Conservation (phyloP, 176 grass and related monocot genomes). For the Hordeum marinum region DNA sequence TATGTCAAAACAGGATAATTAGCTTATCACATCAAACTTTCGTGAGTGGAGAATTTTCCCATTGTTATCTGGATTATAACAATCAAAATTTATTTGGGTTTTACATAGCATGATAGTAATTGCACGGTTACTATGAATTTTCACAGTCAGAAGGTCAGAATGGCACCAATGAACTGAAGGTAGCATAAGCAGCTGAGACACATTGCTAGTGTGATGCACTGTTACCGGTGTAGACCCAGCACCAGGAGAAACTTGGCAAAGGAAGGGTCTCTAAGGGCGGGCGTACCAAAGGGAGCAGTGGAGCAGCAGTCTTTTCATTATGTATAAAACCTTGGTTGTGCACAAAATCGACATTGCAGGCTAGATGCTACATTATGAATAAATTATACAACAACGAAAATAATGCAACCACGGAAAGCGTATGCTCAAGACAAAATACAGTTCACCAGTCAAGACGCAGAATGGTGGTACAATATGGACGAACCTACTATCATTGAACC, state of each 20-base stretch:
- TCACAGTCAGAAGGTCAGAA: constrained; percentile 13
- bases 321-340: background rate
- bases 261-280: background rate
- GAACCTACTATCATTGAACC: background rate
- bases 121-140: constrained; percentile 4
- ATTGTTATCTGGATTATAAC: background rate
- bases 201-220: background rate
- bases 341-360: background rate
- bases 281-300: background rate
- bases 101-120: constrained; percentile 8
- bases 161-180: background rate
- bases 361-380: constrained; percentile 5
- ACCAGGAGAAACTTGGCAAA: background rate
- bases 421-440: background rate
- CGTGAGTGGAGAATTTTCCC: background rate
- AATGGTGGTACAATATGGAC: background rate
- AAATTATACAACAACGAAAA: background rate
- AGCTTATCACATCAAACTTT: background rate
- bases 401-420: background rate
- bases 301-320: background rate
- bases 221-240: background rate
- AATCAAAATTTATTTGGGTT: constrained; percentile 4
- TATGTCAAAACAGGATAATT: background rate
- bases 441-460: background rate
- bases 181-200: background rate